Base-by-base conservation (phyloP, 2,329 filamentous ascomycete genomes). In the Talaromyces rugulosus region DNA sequence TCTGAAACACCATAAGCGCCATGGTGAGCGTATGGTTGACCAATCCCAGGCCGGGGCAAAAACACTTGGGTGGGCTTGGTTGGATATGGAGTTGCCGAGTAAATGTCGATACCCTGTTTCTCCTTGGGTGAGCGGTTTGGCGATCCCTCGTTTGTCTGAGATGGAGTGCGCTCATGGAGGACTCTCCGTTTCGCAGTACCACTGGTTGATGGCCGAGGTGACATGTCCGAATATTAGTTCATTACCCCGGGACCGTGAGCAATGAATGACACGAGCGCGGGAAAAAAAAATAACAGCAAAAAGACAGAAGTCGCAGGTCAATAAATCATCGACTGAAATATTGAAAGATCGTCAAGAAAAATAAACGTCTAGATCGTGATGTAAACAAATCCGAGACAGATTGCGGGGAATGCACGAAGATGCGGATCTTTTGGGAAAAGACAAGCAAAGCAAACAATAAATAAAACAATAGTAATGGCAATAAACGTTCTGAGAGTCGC, bases 61-160 rank as follows among this genome's bases (percentile, higher is more conserved):
- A 81, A 70, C 27, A 81, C 71, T 65, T 81, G 79, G 56, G 77
- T 76, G 16, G 78, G 76, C 61, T 79, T 81, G 12, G 78, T 80
- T n/a, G 79, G 79, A 65, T 77, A 81, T 16, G 79, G 78, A 16
- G 74, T 78, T 42, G 74, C 67, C 11, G 74, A 71, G 66, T 79
- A 80, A 57, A 80, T 69, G 65, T 77, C 70, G 53, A 67, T 67
- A 56, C 75, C 73, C 58, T 76, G 73, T 62, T 73, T 66, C 30
- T 76, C 72, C 62, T 69, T 72, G 31, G 75, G 69, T 56, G 76
- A 65, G 44, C 77, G 77, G 47, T 76, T 65, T 11, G 75, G 75
- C n/a, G 71, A 66, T 59, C 69, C 66, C 67, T 79, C 74, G 64
- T 82, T 82, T 52, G 74, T 74, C 61, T 81, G 76, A 33, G 80